A percentile compares a stretch with the other conserved stretches of the same genome.
Evolutionary conservation across 331 rosid species (phyloP).

Genomic region (Telfairia occidentalis): DNA sequence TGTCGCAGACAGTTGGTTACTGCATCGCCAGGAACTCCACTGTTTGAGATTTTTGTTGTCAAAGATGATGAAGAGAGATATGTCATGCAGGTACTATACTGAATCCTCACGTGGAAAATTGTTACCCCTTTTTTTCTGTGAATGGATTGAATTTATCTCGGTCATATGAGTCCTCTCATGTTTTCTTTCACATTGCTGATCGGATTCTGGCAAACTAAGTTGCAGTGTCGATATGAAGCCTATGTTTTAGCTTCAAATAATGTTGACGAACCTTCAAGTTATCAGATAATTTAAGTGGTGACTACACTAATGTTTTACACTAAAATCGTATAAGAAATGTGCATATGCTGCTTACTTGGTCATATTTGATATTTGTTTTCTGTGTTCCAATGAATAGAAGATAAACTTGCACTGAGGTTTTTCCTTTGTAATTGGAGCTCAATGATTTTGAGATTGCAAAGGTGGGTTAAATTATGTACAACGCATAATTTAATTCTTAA

Average conservation of each 20-base stretch:
- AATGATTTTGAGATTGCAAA: neutral
- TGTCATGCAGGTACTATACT: constrained; percentile 70
- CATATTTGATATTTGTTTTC: neutral
- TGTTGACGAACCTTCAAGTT: neutral
- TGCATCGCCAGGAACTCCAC: constrained; percentile 73
- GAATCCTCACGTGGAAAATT: neutral
- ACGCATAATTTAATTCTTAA: neutral
- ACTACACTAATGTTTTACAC: neutral
- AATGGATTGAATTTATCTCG: neutral
- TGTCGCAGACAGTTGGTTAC: constrained; percentile 73
- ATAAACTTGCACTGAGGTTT: neutral
- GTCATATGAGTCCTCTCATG: neutral
- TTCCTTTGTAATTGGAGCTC: neutral
- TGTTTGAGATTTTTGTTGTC: constrained; percentile 83
- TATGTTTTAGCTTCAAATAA: neutral
- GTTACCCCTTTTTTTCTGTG: neutral
- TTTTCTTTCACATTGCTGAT: neutral
- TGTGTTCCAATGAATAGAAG: neutral
- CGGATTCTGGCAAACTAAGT: neutral
- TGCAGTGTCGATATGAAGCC: neutral
- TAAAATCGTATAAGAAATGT: neutral
- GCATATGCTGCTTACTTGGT: neutral
- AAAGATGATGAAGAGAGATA: constrained; percentile 63
- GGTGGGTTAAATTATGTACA: neutral
- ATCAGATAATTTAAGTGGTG: neutral